phyloP scores from a whole-genome alignment of 768 basidiomycete species.

The Pisolithus marmoratus region DNA sequence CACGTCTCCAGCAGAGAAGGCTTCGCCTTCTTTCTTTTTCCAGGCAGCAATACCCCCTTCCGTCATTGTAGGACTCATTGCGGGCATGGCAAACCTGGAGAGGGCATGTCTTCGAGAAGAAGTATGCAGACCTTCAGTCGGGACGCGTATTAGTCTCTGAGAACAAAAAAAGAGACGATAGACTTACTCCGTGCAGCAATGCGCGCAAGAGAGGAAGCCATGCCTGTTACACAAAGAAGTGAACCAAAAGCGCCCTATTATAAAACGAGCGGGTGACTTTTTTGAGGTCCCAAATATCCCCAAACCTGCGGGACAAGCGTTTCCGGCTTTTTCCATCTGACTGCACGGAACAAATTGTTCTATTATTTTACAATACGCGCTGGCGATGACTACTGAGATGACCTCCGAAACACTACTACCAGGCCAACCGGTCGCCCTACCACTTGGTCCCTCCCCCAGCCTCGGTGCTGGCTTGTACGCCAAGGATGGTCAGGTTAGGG shows the following conservation, averaged over 20 bases:
- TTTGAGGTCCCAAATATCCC: slow-evolving; percentile 28
- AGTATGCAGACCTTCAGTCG: slow-evolving; percentile 58
- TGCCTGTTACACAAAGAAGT: slow-evolving; percentile 25
- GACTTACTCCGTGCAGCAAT: slow-evolving; percentile 59
- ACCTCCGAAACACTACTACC: slow-evolving; percentile 48
- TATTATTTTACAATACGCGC: no score
- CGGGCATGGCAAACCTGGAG: slow-evolving; percentile 90
- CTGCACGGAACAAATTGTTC: no score
- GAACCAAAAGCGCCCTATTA: slow-evolving; percentile 16
- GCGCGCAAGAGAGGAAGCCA: slow-evolving; percentile 64
- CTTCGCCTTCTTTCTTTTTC: slow-evolving; percentile 96
- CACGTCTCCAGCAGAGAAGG: slow-evolving; percentile 87
- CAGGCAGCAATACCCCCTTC: slow-evolving; percentile 97
- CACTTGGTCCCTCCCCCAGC: slow-evolving; percentile 48
- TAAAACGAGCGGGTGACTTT: slow-evolving; percentile 11
- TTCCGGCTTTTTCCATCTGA: slow-evolving; percentile 12
- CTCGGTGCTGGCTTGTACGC: slow-evolving; percentile 64
- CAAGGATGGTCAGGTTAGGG: slow-evolving; percentile 57
- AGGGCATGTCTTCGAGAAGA: slow-evolving; percentile 76
- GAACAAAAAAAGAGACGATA: neutral
- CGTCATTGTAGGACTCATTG: slow-evolving; percentile 99
- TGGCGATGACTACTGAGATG: slow-evolving; percentile 17
- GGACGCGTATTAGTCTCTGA: neutral
- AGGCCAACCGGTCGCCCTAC: slow-evolving; percentile 67
- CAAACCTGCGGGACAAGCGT: slow-evolving; percentile 18